phyloP scores from a whole-genome alignment of 2,329 filamentous ascomycete species.

The Cladosporium sp. region DNA sequence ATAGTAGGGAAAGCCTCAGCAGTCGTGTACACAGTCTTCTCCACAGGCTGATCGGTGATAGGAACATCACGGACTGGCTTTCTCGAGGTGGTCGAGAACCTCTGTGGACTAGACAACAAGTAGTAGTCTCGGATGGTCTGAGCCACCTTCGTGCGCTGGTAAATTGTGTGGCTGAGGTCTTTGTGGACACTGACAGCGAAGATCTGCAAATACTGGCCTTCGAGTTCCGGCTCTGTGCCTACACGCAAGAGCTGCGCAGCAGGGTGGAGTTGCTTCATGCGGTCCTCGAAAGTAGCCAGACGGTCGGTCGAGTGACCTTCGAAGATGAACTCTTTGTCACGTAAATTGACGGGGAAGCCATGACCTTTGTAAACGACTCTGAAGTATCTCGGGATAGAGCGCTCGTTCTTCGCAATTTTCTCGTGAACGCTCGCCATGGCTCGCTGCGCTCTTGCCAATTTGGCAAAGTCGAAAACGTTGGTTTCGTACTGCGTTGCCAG shows the following conservation, averaged over 20 bases:
- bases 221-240: conserved; percentile 67
- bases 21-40: conserved; percentile 81
- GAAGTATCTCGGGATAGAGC: conserved; percentile 79
- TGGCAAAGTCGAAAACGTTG: conserved; percentile 85
- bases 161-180: conserved; percentile 76
- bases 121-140: conserved; percentile 83
- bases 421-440: conserved; percentile 93
- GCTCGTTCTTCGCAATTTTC: conserved; percentile 75
- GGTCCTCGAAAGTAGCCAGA: conserved; percentile 77
- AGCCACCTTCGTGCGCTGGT: conserved; percentile 79
- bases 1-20: conserved; percentile 89
- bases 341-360: conserved; percentile 73
- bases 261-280: conserved; percentile 87
- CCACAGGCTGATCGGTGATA: conserved; percentile 67
- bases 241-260: conserved; percentile 73
- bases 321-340: conserved; percentile 90
- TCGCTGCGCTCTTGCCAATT: conserved; percentile 81
- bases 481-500: conserved; percentile 86
- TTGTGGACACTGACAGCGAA: conserved; percentile 77
- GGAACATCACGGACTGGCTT: conserved; percentile 60
- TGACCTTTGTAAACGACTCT: conserved; percentile 84
- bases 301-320: conserved; percentile 76
- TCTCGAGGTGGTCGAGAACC: conserved; percentile 73
- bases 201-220: conserved; percentile 86
- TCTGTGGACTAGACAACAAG: conserved; percentile 69